Percentiles rank a stretch among this genome's conserved stretches.
Evolutionary conservation across 306 rosid genomes (phyloP).

Genomic region (Vachellia pachyceras): DNA sequence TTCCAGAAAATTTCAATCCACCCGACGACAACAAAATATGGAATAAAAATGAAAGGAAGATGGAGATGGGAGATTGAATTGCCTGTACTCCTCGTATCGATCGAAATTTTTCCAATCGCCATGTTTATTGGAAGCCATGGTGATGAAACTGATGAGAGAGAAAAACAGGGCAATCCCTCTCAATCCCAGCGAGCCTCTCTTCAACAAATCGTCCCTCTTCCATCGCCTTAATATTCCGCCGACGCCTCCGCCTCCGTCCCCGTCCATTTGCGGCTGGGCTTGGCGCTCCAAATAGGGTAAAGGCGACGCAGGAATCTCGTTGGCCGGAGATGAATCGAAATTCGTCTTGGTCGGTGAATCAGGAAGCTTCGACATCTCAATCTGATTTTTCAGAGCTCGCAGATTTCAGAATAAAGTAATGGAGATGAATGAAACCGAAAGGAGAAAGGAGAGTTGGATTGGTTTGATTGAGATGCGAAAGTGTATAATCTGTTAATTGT

Average conservation of each 20-base stretch:
- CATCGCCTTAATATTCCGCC: constrained; percentile 53
- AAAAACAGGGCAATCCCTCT: constrained; percentile 62
- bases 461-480: too few species aligned
- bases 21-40: background rate
- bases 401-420: too few species aligned
- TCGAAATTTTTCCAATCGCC: constrained; percentile 66
- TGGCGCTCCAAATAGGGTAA: background rate
- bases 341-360: too few species aligned
- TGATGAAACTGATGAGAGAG: constrained; percentile 59
- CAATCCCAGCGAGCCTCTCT: constrained; percentile 56
- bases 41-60: background rate
- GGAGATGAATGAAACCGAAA: too few species aligned
- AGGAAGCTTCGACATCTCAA: too few species aligned
- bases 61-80: background rate
- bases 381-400: too few species aligned
- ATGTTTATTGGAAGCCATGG: constrained; percentile 72
- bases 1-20: background rate
- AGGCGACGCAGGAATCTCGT: too few species aligned
- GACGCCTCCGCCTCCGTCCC: constrained; percentile 26
- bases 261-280: background rate
- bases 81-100: constrained; percentile 73
- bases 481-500: too few species aligned
- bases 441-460: too few species aligned
- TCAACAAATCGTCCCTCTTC: constrained; percentile 70
- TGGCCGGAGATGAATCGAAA: too few species aligned